Evolutionary conservation across 1,139 yeast species (phyloP), one percentile per base, ranked within the genome.

Genomic region (Taphrina betulina): DNA sequence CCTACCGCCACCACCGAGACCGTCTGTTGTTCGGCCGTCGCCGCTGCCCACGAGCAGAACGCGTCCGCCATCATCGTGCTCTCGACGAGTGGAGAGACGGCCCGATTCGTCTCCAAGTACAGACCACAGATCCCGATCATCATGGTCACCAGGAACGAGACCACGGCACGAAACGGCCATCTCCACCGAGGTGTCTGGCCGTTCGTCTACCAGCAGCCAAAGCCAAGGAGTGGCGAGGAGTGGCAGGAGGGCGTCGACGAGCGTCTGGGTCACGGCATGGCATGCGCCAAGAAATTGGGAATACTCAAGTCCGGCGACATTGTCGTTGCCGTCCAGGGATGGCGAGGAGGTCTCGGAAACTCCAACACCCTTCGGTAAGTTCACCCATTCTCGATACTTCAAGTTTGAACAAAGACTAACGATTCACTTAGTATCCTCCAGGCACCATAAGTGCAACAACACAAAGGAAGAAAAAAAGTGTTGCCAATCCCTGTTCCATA

Each of bases 311-410:
- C 82, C 75, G 96, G 96, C 73, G 96, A 89, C 73, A 78, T 86
- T 60, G 85, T 89, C 68, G 89, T 92, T 66, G 87, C 95, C 70
- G 85, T 92, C 71, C 98, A 92, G 80, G 98, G 98, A 73, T 92
- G 96, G 95, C 87, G 95, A 70, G 86, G 94, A 73, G 98, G 98
- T 76, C 80, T 90, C 64, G 99, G 98, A 71, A 96, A 92, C 82
- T 86, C 98, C 70, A 92, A 92, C 85, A 92, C 98, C 64, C 82
- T 92, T 75, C 92, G 97, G 80, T n/a, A n/a, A n/a, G n/a, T n/a
- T n/a, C n/a, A n/a, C n/a, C n/a, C n/a, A n/a, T n/a, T n/a, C n/a
- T n/a, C n/a, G n/a, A n/a, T n/a, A n/a, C n/a, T n/a, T n/a, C n/a
- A n/a, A n/a, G n/a, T n/a, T n/a, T n/a, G n/a, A n/a, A n/a, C n/a